These are phyloP conservation scores for Aspergillus sclerotiicarbonarius DNA, from an alignment of 495 filamentous ascomycete genomes.

Conservation along the genomic window DNA sequence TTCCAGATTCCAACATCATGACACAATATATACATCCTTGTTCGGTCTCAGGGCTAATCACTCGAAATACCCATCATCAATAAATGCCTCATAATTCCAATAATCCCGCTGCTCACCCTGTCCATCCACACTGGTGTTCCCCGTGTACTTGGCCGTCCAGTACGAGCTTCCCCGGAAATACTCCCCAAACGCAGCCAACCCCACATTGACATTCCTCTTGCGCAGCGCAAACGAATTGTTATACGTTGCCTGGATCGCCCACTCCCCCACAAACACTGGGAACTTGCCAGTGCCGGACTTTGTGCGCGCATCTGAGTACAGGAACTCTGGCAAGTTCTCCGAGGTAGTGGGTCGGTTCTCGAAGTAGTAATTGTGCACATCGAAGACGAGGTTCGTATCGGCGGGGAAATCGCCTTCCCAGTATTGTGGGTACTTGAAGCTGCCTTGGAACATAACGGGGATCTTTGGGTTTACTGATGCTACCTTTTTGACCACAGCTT, in stretches of 20 bases:
- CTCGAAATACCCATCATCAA: conserved; percentile 15
- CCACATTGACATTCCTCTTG: conserved; percentile 23
- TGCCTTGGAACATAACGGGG: conserved; percentile 32
- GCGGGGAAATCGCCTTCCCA: conserved; percentile 23
- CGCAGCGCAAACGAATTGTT: conserved; percentile 25
- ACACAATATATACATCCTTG: background rate
- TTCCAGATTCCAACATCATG: background rate
- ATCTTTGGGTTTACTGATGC: conserved; percentile 18
- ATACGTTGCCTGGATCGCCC: conserved; percentile 26
- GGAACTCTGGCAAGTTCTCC: conserved; percentile 20
- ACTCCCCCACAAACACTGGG: conserved; percentile 33
- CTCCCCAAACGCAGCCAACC: conserved; percentile 20
- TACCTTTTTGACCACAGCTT: conserved; percentile 23
- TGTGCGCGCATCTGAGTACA: conserved; percentile 21
- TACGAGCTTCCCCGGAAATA: conserved; percentile 26
- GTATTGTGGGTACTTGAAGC: conserved; percentile 26
- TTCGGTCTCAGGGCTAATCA: background rate
- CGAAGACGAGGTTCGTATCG: conserved; percentile 28
- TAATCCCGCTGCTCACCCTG: conserved; percentile 28
- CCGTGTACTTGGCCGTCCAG: conserved; percentile 28
- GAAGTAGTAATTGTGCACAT: conserved; percentile 33
- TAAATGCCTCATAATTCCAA: conserved; percentile 26
- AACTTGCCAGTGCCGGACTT: conserved; percentile 28
- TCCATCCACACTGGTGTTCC: conserved; percentile 21
- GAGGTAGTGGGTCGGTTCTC: conserved; percentile 25